Conservation (phyloP, 2,329 filamentous ascomycete genomes). For the Epichloe typhina region DNA sequence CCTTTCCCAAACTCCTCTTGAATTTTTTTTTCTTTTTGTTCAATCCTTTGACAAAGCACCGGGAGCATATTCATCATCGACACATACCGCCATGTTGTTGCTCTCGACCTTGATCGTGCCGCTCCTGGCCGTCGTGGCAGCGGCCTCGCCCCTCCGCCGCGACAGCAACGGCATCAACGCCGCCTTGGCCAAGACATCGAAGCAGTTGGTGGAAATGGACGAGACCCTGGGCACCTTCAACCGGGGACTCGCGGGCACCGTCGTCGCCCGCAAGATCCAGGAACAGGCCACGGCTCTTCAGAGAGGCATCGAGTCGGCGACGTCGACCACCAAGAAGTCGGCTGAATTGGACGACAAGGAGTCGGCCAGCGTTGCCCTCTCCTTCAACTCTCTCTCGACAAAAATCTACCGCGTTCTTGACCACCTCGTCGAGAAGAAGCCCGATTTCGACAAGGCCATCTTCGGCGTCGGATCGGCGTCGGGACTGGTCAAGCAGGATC, state of each 20-base stretch:
- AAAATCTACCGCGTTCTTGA: constrained; percentile 1
- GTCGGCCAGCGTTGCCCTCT: neutral
- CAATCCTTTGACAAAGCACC: too few relatives aligned
- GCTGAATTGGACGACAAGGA: neutral
- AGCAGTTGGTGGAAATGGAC: neutral
- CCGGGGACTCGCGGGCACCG: neutral
- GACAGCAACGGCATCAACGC: constrained; percentile 1
- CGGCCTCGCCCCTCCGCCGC: neutral
- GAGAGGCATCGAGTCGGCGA: neutral
- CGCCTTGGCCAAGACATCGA: neutral
- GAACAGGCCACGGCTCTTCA: neutral
- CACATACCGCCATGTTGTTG: neutral
- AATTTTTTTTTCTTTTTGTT: too few relatives aligned
- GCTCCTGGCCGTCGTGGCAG: neutral
- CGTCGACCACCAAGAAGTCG: neutral
- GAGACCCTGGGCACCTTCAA: neutral
- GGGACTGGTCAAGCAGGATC: neutral
- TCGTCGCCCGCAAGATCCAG: neutral
- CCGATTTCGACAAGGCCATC: constrained; percentile 2
- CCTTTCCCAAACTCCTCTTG: too few relatives aligned
- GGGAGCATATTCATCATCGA: neutral
- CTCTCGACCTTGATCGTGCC: neutral
- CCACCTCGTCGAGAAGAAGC: neutral
- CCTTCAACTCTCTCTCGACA: neutral
- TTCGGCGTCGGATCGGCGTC: neutral